Evolutionary conservation across 164 flowering plant genomes (phyloP).

Genomic region (Tetrastigma voinierianum): DNA sequence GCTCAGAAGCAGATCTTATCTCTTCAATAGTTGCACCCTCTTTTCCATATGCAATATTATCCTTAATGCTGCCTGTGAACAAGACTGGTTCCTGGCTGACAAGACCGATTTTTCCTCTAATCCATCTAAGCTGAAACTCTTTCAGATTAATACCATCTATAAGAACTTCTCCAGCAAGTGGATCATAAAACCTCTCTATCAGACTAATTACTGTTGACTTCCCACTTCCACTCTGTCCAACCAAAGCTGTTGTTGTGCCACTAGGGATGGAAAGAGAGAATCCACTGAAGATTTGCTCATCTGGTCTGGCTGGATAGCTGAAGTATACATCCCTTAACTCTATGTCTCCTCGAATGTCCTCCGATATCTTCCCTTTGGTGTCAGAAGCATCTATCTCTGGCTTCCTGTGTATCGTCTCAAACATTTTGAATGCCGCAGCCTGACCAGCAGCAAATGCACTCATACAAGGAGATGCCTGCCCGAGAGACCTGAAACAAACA

Average conservation of each 20-base stretch:
- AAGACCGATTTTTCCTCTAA: constrained; percentile 50
- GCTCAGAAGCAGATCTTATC: constrained; percentile 42
- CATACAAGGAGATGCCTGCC: constrained; percentile 58
- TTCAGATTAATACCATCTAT: constrained; percentile 53
- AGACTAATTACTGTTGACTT: constrained; percentile 60
- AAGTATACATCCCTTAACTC: constrained; percentile 47
- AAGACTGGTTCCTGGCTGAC: constrained; percentile 67
- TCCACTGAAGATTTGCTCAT: constrained; percentile 47
- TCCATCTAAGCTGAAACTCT: constrained; percentile 57
- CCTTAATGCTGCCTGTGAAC: constrained; percentile 51
- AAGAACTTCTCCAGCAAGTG: constrained; percentile 54
- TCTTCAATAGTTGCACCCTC: constrained; percentile 51
- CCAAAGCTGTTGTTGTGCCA: constrained; percentile 55
- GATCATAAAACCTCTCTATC: constrained; percentile 65
- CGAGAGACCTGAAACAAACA: constrained; percentile 43
- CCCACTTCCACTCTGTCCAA: constrained; percentile 68
- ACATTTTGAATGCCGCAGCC: constrained; percentile 66
- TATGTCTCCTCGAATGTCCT: constrained; percentile 49
- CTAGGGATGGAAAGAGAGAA: constrained; percentile 45
- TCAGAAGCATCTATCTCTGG: constrained; percentile 56
- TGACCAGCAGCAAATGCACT: constrained; percentile 57
- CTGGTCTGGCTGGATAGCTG: constrained; percentile 53
- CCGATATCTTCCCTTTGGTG: constrained; percentile 33
- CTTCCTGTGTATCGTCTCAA: constrained; percentile 48
- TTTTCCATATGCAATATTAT: constrained; percentile 57